A percentile compares a stretch with the other conserved stretches of the same genome.
phyloP scores from a whole-genome alignment of 805 yeast species.

The Clavispora phyllophila region DNA sequence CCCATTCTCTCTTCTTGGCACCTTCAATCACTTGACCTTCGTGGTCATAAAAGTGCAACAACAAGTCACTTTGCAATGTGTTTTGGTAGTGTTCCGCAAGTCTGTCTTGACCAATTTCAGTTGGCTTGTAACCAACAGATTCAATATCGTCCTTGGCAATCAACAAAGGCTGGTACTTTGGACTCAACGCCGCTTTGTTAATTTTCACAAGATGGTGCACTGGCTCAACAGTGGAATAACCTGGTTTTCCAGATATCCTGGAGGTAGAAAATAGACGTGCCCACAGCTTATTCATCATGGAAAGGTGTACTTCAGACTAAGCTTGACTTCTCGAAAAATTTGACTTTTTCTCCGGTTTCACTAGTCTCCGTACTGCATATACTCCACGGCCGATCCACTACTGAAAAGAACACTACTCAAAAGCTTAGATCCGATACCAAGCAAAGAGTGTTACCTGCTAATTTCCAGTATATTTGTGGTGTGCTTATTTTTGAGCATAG shows the following conservation, averaged over 20 bases:
- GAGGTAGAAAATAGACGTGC: slow-evolving; percentile 32
- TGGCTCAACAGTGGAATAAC: slow-evolving; percentile 73
- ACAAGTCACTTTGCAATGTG: slow-evolving; percentile 69
- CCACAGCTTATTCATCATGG: slow-evolving; percentile 18
- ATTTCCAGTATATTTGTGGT: no score
- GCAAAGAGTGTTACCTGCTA: no score
- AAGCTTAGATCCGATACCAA: no score
- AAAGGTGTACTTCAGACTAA: slow-evolving; percentile 1
- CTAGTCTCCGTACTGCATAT: neutral
- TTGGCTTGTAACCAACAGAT: slow-evolving; percentile 74
- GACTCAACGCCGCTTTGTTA: slow-evolving; percentile 68
- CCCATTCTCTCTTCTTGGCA: slow-evolving; percentile 76
- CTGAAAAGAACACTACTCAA: no score
- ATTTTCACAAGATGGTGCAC: slow-evolving; percentile 85
- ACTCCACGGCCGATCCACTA: no score
- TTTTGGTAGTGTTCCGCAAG: slow-evolving; percentile 69
- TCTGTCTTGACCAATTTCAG: slow-evolving; percentile 72
- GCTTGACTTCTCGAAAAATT: slow-evolving; percentile 5
- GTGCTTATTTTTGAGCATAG: no score
- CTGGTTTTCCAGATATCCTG: slow-evolving; percentile 45
- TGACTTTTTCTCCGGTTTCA: slow-evolving; percentile 1
- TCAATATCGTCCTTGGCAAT: slow-evolving; percentile 68
- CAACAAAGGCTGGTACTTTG: slow-evolving; percentile 65
- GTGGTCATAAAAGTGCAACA: slow-evolving; percentile 75
- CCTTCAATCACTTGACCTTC: slow-evolving; percentile 53